phyloP scores from a whole-genome alignment of 2,329 filamentous ascomycete species.

The Colletotrichum sp. region DNA sequence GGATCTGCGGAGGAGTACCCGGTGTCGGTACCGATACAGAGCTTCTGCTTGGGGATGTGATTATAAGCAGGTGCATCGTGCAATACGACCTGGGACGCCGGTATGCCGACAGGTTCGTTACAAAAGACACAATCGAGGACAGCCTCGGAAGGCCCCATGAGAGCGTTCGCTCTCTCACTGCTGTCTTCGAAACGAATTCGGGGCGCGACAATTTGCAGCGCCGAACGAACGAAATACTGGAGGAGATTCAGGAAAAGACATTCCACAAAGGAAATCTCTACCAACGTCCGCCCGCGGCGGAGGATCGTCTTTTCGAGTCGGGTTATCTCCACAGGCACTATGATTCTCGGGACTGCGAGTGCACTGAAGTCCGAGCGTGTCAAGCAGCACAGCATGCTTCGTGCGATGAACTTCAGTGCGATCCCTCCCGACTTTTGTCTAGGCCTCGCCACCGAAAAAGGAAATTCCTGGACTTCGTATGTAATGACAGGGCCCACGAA shows the following conservation, averaged over 20 bases:
- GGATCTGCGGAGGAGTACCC: constrained; percentile 28
- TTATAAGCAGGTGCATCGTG: constrained; percentile 29
- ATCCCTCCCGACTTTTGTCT: constrained; percentile 13
- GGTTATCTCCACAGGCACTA: constrained; percentile 33
- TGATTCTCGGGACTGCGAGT: constrained; percentile 2
- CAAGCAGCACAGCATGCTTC: constrained; percentile 18
- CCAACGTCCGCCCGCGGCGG: constrained; percentile 25
- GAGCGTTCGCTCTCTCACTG: constrained; percentile 28
- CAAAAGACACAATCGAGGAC: constrained; percentile 20
- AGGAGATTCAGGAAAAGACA: constrained; percentile 21
- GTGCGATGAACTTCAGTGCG: constrained; percentile 32
- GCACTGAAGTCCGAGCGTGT: constrained; percentile 23
- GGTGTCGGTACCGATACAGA: background rate
- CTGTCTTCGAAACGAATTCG: background rate
- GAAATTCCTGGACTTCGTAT: background rate
- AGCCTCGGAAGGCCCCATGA: constrained; percentile 16
- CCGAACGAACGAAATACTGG: constrained; percentile 15
- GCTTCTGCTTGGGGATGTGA: constrained; percentile 34
- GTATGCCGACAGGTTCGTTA: constrained; percentile 17
- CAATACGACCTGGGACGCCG: constrained; percentile 27
- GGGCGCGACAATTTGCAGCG: constrained; percentile 3
- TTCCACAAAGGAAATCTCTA: background rate
- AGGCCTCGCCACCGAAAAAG: constrained; percentile 20
- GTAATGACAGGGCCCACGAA: background rate
- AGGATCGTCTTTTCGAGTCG: constrained; percentile 31